phyloP scores from a whole-genome alignment of 371 early-diverging fungal species.

The Mortierella sp. region DNA sequence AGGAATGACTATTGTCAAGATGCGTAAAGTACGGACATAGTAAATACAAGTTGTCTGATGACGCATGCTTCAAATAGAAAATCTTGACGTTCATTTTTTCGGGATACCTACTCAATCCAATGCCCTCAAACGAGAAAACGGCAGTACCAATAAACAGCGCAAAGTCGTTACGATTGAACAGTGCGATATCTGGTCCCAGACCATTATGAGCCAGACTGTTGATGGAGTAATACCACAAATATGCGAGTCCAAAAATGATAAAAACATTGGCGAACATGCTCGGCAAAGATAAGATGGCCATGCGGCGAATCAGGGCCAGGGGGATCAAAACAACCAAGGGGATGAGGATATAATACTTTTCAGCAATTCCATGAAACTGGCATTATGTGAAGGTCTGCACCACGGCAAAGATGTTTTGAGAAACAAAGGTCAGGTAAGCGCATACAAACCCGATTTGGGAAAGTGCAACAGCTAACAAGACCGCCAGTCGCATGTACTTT shows the following conservation, averaged over 20 bases:
- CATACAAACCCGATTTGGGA: constrained; percentile 76
- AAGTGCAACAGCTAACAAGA: constrained; percentile 76
- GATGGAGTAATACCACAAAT: constrained; percentile 62
- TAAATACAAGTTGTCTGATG: too few relatives aligned
- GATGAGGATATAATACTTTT: constrained; percentile 69
- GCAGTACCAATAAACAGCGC: constrained; percentile 83
- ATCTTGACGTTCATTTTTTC: too few relatives aligned
- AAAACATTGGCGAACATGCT: constrained; percentile 82
- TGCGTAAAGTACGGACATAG: too few relatives aligned
- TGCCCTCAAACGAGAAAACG: constrained; percentile 85
- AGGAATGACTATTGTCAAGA: constrained; percentile 58
- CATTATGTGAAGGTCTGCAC: constrained; percentile 61
- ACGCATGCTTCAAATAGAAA: too few relatives aligned
- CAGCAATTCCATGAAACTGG: constrained; percentile 38
- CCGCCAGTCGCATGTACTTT: constrained; percentile 69
- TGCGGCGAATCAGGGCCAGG: constrained; percentile 74
- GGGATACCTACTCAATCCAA: constrained; percentile 74
- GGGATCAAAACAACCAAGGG: constrained; percentile 74
- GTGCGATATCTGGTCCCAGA: constrained; percentile 60
- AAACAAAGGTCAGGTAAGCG: constrained; percentile 76
- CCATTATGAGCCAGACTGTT: constrained; percentile 54
- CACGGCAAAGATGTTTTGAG: constrained; percentile 61
- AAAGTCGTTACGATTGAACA: constrained; percentile 71
- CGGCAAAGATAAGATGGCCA: constrained; percentile 75
- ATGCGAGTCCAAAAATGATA: constrained; percentile 75